Evolutionary conservation across 805 yeast species (phyloP), one percentile per base, ranked within the genome.

Genomic region (Starmerella asiatica): DNA sequence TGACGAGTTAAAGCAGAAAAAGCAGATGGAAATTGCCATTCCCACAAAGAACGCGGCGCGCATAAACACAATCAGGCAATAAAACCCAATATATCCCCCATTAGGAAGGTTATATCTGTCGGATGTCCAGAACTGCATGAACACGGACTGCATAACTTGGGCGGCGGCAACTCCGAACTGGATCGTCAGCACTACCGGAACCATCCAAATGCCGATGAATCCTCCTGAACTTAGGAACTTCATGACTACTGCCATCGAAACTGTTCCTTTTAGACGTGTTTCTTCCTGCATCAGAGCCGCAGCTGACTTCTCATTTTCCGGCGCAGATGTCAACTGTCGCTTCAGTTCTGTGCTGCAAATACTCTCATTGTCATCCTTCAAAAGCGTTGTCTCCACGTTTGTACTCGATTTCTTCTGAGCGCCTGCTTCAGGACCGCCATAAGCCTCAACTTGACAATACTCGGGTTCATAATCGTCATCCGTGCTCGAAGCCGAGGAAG

Each of bases 71-170:
- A 63, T 49, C 31, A 57, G 61, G 45, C 74, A 77, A 37, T 58
- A 62, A 33, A 82, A 50, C 1, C 91, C 93, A 56, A 79, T 79
- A 61, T 83, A 82, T 50, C 75, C 74, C 0, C 74, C 70, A 38
- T 67, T 62, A 6, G 69, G 40, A 39, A 56, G 55, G 4, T 62
- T 45, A 52, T 78, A 82, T 54, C 69, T 73, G 37, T 64, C 45
- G 16, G 65, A 67, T 4, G 77, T 66, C 95, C 95, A 84, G 58
- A 78, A 84, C 1, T 93, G 76, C 43, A 85, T 65, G 55, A 76
- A 49, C 18, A 52, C 49, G 4, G 55, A 39, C 31, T 56, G 55
- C 59, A 58, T 43, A 21, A 44, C 46, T 36, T 50, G 45, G 71
- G 69, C 35, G 69, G 62, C 61, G n/a, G 79, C 76, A 20, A 73